Evolutionary conservation across 192 early-diverging fungal genomes (phyloP), one percentile per base, ranked within the genome.

Genomic region (Podila minutissima): DNA sequence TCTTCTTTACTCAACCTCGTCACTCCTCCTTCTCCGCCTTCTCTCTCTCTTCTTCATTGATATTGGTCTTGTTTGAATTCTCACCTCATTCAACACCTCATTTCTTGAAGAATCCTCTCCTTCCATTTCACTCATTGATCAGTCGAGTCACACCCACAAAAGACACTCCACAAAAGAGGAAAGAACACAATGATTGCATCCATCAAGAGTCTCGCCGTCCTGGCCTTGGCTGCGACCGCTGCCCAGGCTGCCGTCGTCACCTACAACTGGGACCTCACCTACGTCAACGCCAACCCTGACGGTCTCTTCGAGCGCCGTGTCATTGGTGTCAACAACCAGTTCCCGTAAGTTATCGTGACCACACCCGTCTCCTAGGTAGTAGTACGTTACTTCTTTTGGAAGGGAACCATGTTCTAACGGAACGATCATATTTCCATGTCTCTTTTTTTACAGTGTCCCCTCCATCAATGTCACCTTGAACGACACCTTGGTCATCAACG

Each of bases 251-350:
- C 85, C 20, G 83, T 86, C 48, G 90, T 93, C 48, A 85, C 83
- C 19, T 89, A 91, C 81, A 75, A 92, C 82, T 93, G 92, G 92
- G 86, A 93, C 65, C 88, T 93, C 69, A 88, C 86, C 24, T 92
- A 92, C 51, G 85, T 87, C 38, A 85, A 59, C 20, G 91, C 88
- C 5, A 91, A 91, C 60, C 92, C 93, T 13, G 92, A 95, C 84
- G 90, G 90, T 37, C 69, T 89, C 9, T 69, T 64, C 55, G 87
- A 89, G 67, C 88, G 90, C n/a, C 87, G 83, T 46, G 93, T 93
- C 3, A 89, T 77, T 31, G 91, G 90, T 61, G 91, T 91, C 63
- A 94, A 94, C 74, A 87, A 87, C 2, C 74, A 67, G 48, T 92
- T 87, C 84, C 92, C 92, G 82, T 89, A 88, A 62, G 89, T 19